These are phyloP conservation scores for Populus euphratica DNA, from an alignment of 345 rosid genomes.

Conservation along the genomic window DNA sequence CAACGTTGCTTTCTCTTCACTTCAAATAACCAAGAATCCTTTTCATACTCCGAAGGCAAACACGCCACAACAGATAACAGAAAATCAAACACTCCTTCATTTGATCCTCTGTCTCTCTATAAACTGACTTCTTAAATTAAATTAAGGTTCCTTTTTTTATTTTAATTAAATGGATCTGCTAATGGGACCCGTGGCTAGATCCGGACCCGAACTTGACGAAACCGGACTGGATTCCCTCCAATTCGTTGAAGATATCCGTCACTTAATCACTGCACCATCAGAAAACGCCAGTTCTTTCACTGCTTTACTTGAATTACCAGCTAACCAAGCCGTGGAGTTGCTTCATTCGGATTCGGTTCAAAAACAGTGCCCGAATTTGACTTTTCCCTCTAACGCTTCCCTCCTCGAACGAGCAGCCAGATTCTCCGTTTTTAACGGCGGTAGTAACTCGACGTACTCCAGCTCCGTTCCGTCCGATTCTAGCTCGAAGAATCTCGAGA, in stretches of 20 bases:
- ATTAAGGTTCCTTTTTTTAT: not conserved
- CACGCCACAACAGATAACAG: not conserved
- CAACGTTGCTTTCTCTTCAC: not conserved
- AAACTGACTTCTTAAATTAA: constrained; percentile 2
- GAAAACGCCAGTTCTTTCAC: constrained; percentile 54
- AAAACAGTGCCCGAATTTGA: constrained; percentile 17
- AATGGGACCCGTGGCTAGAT: constrained; percentile 42
- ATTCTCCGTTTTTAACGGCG: constrained; percentile 27
- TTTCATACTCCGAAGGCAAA: not conserved
- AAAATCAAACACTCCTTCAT: not conserved
- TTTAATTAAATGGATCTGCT: constrained; percentile 38
- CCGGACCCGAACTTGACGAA: constrained; percentile 28
- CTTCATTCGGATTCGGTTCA: constrained; percentile 43
- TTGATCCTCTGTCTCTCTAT: not conserved
- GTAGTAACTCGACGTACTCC: constrained; percentile 26
- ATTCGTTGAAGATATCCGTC: constrained; percentile 52
- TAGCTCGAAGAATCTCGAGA: constrained; percentile 29
- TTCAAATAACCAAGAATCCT: not conserved
- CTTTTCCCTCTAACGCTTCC: constrained; percentile 29
- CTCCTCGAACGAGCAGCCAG: constrained; percentile 38
- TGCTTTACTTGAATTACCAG: constrained; percentile 57
- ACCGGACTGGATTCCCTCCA: constrained; percentile 43
- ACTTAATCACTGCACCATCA: constrained; percentile 33
- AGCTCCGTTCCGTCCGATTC: constrained; percentile 35
- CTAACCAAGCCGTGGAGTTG: constrained; percentile 51